phyloP scores from a whole-genome alignment of 257 asterid genomes.

The Nicotiana tabacum region DNA sequence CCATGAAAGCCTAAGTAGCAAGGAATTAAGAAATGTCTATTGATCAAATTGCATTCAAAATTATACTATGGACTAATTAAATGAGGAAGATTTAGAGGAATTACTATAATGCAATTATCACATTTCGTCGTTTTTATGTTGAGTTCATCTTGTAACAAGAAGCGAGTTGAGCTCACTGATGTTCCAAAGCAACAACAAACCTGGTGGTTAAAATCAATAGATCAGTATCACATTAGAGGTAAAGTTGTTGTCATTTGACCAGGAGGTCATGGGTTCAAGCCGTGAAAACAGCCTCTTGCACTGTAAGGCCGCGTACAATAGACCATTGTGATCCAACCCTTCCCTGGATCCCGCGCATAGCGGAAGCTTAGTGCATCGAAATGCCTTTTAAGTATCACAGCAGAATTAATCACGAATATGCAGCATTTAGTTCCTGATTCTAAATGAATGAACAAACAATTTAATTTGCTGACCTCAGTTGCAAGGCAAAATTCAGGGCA shows the following conservation, averaged over 20 bases:
- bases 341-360: too few relatives aligned
- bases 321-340: too few relatives aligned
- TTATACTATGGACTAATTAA: neutral
- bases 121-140: slow-evolving; percentile 34
- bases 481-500: slow-evolving; percentile 41
- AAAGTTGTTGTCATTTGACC: too few relatives aligned
- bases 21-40: neutral
- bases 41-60: neutral
- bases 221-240: neutral
- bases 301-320: too few relatives aligned
- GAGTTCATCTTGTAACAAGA: slow-evolving; percentile 43
- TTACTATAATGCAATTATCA: slow-evolving; percentile 45
- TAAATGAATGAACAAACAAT: neutral
- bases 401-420: neutral
- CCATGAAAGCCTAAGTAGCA: slow-evolving; percentile 28
- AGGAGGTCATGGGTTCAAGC: too few relatives aligned
- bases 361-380: too few relatives aligned
- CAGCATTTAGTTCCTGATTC: neutral
- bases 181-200: slow-evolving; percentile 35
- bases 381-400: too few relatives aligned
- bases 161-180: slow-evolving; percentile 43
- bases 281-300: too few relatives aligned
- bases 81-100: neutral
- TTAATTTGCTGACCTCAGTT: slow-evolving; percentile 26
- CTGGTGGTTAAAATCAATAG: slow-evolving; percentile 4